Conservation (phyloP, 2,329 filamentous ascomycete genomes). For the Trichoderma guizhouense region DNA sequence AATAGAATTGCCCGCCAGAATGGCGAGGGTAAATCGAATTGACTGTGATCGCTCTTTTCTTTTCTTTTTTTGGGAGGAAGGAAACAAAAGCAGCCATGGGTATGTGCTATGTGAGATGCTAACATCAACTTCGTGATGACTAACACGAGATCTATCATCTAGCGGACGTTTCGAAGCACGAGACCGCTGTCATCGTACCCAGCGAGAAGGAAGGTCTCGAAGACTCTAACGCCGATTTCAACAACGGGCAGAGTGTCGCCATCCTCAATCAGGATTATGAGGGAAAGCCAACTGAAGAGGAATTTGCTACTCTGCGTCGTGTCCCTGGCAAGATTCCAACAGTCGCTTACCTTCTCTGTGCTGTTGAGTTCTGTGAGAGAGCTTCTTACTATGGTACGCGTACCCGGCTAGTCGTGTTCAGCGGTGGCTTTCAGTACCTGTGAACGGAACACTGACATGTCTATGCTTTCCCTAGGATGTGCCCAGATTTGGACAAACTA, state of each 20-base stretch:
- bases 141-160: background rate
- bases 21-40: background rate
- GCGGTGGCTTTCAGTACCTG: background rate
- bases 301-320: conserved; percentile 49
- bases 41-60: background rate
- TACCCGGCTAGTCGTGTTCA: conserved; percentile 40
- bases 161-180: background rate
- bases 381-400: conserved; percentile 55
- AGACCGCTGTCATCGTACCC: background rate
- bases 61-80: background rate
- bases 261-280: background rate
- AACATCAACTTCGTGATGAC: background rate
- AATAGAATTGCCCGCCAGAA: background rate
- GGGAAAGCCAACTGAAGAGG: conserved; percentile 50
- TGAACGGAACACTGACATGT: background rate
- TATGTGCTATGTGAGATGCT: background rate
- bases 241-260: background rate
- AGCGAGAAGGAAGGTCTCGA: background rate
- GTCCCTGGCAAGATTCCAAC: conserved; percentile 50
- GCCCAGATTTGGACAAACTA: background rate
- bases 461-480: background rate
- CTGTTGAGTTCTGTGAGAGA: conserved; percentile 59
- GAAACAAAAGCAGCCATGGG: background rate
- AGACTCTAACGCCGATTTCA: background rate
- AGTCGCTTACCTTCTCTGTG: conserved; percentile 54